Evolutionary conservation across 106 monocot species (phyloP).

Genomic region (Acorus calamus): DNA sequence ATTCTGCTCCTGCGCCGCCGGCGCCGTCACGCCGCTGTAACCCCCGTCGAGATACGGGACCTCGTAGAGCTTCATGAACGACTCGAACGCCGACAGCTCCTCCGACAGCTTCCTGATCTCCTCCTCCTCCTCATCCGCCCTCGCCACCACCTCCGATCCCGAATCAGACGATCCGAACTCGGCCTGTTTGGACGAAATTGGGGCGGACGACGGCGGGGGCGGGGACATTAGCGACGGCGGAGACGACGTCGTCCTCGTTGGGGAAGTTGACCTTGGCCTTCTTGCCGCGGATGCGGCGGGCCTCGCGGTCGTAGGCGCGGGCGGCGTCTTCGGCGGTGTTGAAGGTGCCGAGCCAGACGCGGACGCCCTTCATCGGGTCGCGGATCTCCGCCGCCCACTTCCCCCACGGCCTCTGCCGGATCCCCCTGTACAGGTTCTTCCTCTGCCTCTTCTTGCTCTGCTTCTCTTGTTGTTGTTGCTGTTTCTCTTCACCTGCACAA

Average conservation of each 20-base stretch:
- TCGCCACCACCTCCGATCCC: background rate
- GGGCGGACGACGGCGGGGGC: background rate
- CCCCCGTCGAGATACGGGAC: conserved; percentile 33
- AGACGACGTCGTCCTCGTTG: conserved; percentile 8
- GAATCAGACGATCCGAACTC: no score
- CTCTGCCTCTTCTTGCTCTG: conserved; percentile 11
- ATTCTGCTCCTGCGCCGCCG: conserved; percentile 2
- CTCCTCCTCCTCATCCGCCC: background rate
- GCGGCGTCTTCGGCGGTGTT: conserved; percentile 50
- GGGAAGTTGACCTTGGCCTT: conserved; percentile 46
- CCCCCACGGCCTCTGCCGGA: conserved; percentile 41
- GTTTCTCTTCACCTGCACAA: no score
- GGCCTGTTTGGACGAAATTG: background rate
- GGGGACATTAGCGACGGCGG: background rate
- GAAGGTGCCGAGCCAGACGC: conserved; percentile 59
- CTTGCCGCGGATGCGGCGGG: conserved; percentile 35
- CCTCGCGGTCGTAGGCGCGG: conserved; percentile 40
- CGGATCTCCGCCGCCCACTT: conserved; percentile 66
- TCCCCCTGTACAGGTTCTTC: conserved; percentile 34
- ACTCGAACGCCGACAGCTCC: conserved; percentile 29
- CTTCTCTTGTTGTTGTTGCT: no score
- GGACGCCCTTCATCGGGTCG: conserved; percentile 43
- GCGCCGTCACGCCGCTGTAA: background rate
- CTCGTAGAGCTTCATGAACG: conserved; percentile 28
- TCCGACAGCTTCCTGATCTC: conserved; percentile 25